These are phyloP conservation scores for Phytophthora citrophthora DNA, from an alignment of 352 stramenopile genomes.

Conservation along the genomic window DNA sequence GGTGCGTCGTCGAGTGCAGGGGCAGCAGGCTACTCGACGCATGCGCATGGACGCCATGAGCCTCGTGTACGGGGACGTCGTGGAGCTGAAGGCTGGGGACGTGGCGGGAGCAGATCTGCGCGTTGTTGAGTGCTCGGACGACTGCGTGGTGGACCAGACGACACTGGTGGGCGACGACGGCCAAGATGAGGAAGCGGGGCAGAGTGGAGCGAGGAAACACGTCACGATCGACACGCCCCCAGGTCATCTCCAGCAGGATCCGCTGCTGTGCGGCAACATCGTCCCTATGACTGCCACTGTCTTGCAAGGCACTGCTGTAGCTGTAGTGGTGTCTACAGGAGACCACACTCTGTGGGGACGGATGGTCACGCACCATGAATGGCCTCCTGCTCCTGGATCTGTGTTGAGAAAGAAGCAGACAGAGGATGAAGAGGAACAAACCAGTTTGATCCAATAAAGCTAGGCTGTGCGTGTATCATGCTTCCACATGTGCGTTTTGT, in stretches of 20 bases:
- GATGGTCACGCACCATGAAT: conserved; percentile 63
- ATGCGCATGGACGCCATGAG: conserved; percentile 92
- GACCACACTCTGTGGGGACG: conserved; percentile 77
- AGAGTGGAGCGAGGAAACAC: conserved; percentile 39
- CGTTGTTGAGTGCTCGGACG: conserved; percentile 76
- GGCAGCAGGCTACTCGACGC: conserved; percentile 56
- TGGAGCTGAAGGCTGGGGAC: conserved; percentile 90
- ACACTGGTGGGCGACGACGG: conserved; percentile 43
- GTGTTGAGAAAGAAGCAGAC: conserved; percentile 20
- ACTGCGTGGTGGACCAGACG: conserved; percentile 79
- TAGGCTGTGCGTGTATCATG: background rate
- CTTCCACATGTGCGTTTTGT: conserved; percentile 6
- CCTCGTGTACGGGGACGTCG: conserved; percentile 93
- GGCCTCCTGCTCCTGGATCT: conserved; percentile 41
- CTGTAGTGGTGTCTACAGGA: conserved; percentile 77
- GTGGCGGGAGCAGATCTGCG: conserved; percentile 90
- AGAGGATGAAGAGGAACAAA: conserved; percentile 28
- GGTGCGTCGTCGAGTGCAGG: conserved; percentile 68
- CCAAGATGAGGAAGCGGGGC: conserved; percentile 34
- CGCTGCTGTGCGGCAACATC: conserved; percentile 67
- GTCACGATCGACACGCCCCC: conserved; percentile 33
- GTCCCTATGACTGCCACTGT: conserved; percentile 73
- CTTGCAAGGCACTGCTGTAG: conserved; percentile 57
- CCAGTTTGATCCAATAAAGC: conserved; percentile 39
- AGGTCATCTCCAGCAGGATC: conserved; percentile 28